Conservation (phyloP, 2,329 filamentous ascomycete species). For the Zymoseptoria crescenta region DNA sequence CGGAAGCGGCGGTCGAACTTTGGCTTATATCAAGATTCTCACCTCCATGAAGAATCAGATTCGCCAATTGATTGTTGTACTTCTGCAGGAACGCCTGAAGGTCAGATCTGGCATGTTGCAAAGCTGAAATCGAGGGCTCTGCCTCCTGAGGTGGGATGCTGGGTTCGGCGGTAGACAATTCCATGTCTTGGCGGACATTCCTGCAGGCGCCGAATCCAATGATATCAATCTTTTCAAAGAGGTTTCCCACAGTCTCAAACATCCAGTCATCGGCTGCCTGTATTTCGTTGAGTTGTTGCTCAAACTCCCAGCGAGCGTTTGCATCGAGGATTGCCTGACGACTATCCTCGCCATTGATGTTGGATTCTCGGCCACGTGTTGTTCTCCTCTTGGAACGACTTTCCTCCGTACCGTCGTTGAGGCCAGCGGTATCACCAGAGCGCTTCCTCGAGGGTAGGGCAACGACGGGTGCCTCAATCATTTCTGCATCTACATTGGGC, state of each 20-base stretch:
- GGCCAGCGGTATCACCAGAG: constrained; percentile 52
- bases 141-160: not conserved
- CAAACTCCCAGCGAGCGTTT: constrained; percentile 47
- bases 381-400: constrained; percentile 53
- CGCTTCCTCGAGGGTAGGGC: constrained; percentile 47
- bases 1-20: constrained; percentile 6
- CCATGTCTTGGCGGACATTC: constrained; percentile 24
- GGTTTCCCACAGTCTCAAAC: constrained; percentile 46
- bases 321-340: constrained; percentile 33
- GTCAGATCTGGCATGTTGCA: constrained; percentile 18
- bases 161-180: constrained; percentile 4
- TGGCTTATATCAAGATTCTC: constrained; percentile 21
- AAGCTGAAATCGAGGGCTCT: constrained; percentile 1
- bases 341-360: constrained; percentile 40
- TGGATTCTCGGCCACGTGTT: constrained; percentile 52
- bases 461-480: constrained; percentile 27
- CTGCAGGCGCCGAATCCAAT: constrained; percentile 27
- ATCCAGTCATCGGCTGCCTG: constrained; percentile 51
- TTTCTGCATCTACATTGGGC: constrained; percentile 24
- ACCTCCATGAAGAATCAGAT: constrained; percentile 20
- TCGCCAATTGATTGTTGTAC: constrained; percentile 24
- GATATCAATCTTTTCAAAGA: constrained; percentile 47
- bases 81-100: constrained; percentile 21
- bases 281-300: constrained; percentile 47
- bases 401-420: constrained; percentile 50